Evolutionary conservation across 169 alveolate species (phyloP), one percentile per base, ranked within the genome.

Genomic region (Plasmodium adleri): DNA sequence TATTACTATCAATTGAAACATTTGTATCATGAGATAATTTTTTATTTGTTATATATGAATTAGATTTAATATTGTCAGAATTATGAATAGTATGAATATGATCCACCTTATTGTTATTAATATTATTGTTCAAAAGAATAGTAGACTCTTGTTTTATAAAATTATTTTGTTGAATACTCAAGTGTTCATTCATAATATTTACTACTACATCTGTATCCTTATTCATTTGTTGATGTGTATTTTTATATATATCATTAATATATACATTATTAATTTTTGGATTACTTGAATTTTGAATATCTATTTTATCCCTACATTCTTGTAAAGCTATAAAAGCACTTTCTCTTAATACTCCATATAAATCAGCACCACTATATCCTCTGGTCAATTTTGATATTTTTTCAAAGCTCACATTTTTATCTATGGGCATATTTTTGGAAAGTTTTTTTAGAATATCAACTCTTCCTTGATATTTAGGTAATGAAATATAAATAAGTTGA

Each of bases 291-390:
- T 75, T 75, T 26, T 47, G 10, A 7, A 63, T 13, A 71, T 70
- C 45, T 15, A 71, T 70, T 92, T 88, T 88, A 39, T 88, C 80
- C 62, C 88, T 59, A 80, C 90, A 80, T 28, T 92, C 93, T 58
- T 96, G 97, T 32, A 95, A 92, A 13, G 97, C 97, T 28, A 74
- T 86, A 22, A 96, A 90, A 5, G 98, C 98, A 8, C 99, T 99
- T 93, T 98, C 99, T 72, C 99, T 93, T 15, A 97, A 95, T 49
- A 98, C 85, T 50, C 96, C 95, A 20, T 98, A 95, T 72, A 98
- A 75, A 93, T 98, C 99, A 17, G 99, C 99, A 22, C 99, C 99
- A 56, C 99, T 96, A 94, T 93, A 94, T 22, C 99, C 99, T 70
- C 95, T 94, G 15, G 98, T 95, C 24, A 89, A 80, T 62, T 93